Base-by-base conservation (phyloP, 768 basidiomycete genomes). In the Russula sp. region DNA sequence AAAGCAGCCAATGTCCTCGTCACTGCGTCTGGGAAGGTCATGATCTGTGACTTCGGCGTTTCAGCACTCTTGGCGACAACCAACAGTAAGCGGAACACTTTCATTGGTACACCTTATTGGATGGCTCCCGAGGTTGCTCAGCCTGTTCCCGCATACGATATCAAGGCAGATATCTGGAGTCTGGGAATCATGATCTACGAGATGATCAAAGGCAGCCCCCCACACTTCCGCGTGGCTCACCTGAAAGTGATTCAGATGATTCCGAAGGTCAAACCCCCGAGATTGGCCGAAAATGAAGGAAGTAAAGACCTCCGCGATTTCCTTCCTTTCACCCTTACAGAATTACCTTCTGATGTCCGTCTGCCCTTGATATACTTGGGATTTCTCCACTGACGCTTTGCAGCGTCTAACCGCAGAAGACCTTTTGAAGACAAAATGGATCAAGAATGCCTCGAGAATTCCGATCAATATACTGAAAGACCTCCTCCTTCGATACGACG, bases 71-170 rank as follows among this genome's bases (percentile, higher is more conserved):
- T 98, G 57, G 83, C 85, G 31, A 91, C 86, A 16, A 80, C 85
- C 3, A 85, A 87, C 11, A 93, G 92, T 73, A 98, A 98, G 74
- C 85, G 97, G 27, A 94, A 95, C 57, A 99, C 97, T 0, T 84
- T 98, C 70, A 93, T 95, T 65, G 97, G 97, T 1, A 98, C 97
- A 1, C 96, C 95, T 0, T 93, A 97, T 72, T 98, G 96, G 96
- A 99, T 99, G 97, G 97, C 97, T 0, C 97, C 97, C 0, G 97
- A 99, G 74, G 94, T 98, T 3, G 91, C 96, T 16, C 90, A 93
- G 67, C 81, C 82, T 10, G 87, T 90, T 11, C 85, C 92, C n/a
- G 81, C 86, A 48, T 98, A 99, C 74, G 96, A 99, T 71, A 89
- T 91, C 57, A 98, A 97, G 73, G 97, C 96, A 3, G 97, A 99